These are phyloP conservation scores for Pythium monospermum DNA, from an alignment of 352 stramenopile genomes.

Conservation along the genomic window DNA sequence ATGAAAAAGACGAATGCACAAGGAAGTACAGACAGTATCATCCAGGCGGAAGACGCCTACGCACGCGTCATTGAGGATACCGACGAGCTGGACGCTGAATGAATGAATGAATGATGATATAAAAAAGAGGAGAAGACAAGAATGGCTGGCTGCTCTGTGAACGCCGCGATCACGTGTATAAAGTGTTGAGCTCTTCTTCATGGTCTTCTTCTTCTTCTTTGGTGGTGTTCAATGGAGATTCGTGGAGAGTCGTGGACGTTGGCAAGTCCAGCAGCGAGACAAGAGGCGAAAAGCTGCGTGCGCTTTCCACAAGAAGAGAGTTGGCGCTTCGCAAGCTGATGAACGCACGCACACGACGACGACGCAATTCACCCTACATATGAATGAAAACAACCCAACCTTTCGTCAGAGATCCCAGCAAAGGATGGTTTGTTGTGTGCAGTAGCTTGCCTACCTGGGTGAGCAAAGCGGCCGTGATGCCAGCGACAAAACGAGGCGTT, in stretches of 20 bases:
- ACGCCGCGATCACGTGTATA: conserved; percentile 45
- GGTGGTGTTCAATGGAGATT: neutral
- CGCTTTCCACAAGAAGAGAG: conserved; percentile 30
- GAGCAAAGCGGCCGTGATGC: conserved; percentile 47
- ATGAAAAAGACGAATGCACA: neutral
- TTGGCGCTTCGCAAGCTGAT: conserved; percentile 48
- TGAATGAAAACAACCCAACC: conserved; percentile 1
- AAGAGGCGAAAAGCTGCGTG: conserved; percentile 44
- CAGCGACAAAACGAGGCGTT: conserved; percentile 49
- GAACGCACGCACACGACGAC: conserved; percentile 46
- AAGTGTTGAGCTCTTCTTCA: conserved; percentile 30
- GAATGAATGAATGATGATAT: neutral
- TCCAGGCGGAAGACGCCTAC: conserved; percentile 7
- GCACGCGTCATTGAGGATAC: conserved; percentile 11
- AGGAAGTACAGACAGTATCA: conserved; percentile 11
- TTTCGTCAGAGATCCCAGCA: neutral
- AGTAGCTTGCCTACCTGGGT: conserved; percentile 36
- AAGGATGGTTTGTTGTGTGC: too few species aligned
- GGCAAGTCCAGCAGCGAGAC: conserved; percentile 39
- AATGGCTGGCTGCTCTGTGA: neutral
- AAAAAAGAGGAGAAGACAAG: neutral
- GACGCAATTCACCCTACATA: conserved; percentile 45
- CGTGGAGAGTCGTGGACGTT: too few species aligned
- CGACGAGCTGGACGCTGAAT: conserved; percentile 15
- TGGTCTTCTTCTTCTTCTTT: conserved; percentile 15